These are phyloP conservation scores for Hypoxylon lienhwacheense DNA, from an alignment of 495 filamentous ascomycete species.

Conservation along the genomic window DNA sequence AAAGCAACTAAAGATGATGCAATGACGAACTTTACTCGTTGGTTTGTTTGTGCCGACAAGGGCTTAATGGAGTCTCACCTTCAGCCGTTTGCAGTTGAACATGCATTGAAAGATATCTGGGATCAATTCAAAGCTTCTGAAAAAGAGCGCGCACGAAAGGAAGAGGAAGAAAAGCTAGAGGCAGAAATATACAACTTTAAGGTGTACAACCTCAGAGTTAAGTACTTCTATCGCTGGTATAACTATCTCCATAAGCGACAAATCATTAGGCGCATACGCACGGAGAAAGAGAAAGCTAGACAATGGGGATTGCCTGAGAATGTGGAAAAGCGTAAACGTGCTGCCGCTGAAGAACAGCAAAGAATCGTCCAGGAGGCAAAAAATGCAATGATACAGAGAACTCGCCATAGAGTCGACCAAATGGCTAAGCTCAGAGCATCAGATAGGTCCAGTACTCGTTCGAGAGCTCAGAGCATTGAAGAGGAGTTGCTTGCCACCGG, in stretches of 20 bases:
- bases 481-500: constrained; percentile 49
- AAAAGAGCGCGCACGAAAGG: constrained; percentile 40
- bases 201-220: constrained; percentile 46
- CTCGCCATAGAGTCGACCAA: constrained; percentile 12
- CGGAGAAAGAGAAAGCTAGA: constrained; percentile 42
- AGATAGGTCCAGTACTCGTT: constrained; percentile 7
- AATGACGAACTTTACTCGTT: constrained; percentile 48
- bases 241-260: constrained; percentile 45
- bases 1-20: constrained; percentile 28
- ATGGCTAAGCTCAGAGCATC: constrained; percentile 23
- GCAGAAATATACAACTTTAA: constrained; percentile 44
- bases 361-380: constrained; percentile 27
- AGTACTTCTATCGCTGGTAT: constrained; percentile 55
- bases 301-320: constrained; percentile 34
- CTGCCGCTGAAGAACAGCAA: constrained; percentile 31
- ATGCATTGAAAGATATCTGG: constrained; percentile 40
- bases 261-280: constrained; percentile 34
- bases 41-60: constrained; percentile 50
- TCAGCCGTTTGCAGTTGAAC: constrained; percentile 39
- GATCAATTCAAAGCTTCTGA: constrained; percentile 42
- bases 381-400: constrained; percentile 26
- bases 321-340: constrained; percentile 33
- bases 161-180: constrained; percentile 47
- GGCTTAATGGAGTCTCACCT: constrained; percentile 47
- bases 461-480: constrained; percentile 34